phyloP scores from a whole-genome alignment of 1,284 basidiomycete species.

The Athelia psychrophila region DNA sequence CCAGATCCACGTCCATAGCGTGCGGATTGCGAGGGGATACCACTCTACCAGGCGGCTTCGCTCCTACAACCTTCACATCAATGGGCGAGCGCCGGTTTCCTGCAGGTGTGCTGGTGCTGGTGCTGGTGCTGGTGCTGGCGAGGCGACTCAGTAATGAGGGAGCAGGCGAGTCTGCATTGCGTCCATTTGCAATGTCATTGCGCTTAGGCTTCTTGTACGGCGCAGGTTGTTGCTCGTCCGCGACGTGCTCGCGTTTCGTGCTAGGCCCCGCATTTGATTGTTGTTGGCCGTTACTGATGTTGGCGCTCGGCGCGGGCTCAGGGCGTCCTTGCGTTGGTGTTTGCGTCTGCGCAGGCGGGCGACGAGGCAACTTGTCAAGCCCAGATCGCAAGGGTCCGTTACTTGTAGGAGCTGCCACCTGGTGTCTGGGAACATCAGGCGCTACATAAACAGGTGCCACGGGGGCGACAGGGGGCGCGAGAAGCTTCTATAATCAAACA shows the following conservation, averaged over 20 bases:
- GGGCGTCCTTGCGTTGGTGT: neutral
- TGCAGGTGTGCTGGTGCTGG: neutral
- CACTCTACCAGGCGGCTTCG: neutral
- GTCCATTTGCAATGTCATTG: constrained; percentile 9
- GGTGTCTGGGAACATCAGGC: neutral
- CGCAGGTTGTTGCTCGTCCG: constrained; percentile 22
- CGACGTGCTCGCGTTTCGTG: constrained; percentile 12
- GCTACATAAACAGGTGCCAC: constrained; percentile 4
- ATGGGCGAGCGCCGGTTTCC: neutral
- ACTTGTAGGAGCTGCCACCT: neutral
- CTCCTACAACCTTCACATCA: too few relatives aligned
- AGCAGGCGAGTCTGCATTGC: neutral
- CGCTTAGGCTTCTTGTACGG: constrained; percentile 33
- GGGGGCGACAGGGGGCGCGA: constrained; percentile 26
- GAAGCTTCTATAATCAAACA: constrained; percentile 50
- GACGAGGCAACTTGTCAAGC: neutral
- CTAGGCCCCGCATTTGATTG: neutral
- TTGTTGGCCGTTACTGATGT: neutral
- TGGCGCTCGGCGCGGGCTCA: neutral
- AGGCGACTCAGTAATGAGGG: constrained; percentile 45
- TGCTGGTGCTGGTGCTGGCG: constrained; percentile 14
- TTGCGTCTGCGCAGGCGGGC: neutral
- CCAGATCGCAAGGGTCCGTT: neutral
- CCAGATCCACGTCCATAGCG: constrained; percentile 10
- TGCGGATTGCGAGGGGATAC: constrained; percentile 11